Conservation (phyloP, 768 basidiomycete genomes). For the Zangia roseola region DNA sequence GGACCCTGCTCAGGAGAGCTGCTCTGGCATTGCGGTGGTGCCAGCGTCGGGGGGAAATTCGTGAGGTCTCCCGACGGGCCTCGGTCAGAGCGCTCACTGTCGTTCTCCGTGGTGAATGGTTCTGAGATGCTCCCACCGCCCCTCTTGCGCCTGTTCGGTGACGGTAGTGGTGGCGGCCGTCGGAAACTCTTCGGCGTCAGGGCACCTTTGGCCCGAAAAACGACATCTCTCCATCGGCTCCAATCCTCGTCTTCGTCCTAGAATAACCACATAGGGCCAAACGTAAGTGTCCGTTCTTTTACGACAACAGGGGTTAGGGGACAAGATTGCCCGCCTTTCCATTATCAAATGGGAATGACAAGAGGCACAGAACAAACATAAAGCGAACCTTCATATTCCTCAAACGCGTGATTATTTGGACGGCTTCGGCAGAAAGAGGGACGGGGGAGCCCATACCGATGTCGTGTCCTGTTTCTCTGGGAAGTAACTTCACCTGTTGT, state of each 20-base stretch:
- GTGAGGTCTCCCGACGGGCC: not conserved
- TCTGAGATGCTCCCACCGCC: constrained; percentile 41
- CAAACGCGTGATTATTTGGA: constrained; percentile 72
- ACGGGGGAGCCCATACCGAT: constrained; percentile 88
- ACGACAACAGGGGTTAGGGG: not conserved
- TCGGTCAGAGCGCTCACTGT: not conserved
- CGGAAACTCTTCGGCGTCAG: constrained; percentile 37
- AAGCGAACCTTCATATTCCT: constrained; percentile 75
- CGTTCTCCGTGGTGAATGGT: constrained; percentile 5
- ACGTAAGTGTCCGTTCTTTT: constrained; percentile 2
- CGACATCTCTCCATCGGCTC: constrained; percentile 84
- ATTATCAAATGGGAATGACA: not conserved
- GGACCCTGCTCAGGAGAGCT: not conserved
- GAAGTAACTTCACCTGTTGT: constrained; percentile 52
- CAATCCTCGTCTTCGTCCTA: constrained; percentile 88
- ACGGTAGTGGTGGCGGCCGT: constrained; percentile 45
- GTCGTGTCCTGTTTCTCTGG: constrained; percentile 83
- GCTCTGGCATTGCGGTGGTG: not conserved
- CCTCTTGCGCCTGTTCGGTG: constrained; percentile 57
- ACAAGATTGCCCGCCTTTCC: not conserved
- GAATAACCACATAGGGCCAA: not conserved
- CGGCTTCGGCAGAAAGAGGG: constrained; percentile 72
- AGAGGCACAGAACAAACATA: not conserved
- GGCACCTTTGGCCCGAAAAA: constrained; percentile 72
- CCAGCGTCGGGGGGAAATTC: not conserved